Evolutionary conservation across 2,329 filamentous ascomycete genomes (phyloP).

Genomic region (Aspergillus luchuensis): DNA sequence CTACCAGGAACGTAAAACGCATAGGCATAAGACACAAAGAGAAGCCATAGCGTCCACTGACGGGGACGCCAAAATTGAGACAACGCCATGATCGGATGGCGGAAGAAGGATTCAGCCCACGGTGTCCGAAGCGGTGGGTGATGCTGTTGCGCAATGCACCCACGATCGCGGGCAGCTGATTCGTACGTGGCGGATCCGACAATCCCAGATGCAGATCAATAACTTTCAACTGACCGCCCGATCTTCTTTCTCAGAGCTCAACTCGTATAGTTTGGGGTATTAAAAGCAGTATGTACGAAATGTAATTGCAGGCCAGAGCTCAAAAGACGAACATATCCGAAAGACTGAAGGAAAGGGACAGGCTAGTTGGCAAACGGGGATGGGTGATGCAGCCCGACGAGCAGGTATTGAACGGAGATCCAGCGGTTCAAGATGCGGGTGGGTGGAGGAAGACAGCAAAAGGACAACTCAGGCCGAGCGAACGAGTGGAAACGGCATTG

Average conservation of each 20-base stretch:
- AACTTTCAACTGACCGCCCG: conserved; percentile 5
- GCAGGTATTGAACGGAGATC: conserved; percentile 1
- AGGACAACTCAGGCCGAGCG: conserved; percentile 2
- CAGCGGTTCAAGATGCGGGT: conserved; percentile 6
- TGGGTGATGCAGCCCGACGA: not conserved
- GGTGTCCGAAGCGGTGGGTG: conserved; percentile 17
- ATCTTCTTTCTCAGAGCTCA: not conserved
- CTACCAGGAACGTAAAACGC: conserved; percentile 87
- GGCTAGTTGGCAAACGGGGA: not conserved
- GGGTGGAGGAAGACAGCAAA: not conserved
- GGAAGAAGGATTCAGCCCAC: not conserved
- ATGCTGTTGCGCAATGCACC: conserved; percentile 14
- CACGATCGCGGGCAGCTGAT: conserved; percentile 1
- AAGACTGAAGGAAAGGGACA: not conserved
- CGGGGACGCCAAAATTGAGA: conserved; percentile 15
- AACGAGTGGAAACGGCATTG: conserved; percentile 16
- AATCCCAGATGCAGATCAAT: conserved; percentile 18
- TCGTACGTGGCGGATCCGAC: conserved; percentile 24
- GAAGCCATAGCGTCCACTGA: conserved; percentile 44
- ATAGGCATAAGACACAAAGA: conserved; percentile 56
- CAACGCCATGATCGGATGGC: conserved; percentile 20
- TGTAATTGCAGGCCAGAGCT: not conserved
- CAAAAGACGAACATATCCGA: conserved; percentile 4
- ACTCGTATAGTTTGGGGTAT: not conserved
- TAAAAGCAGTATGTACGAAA: not conserved